Percentiles rank a stretch among this genome's conserved stretches.
Evolutionary conservation across 148 eudicot species (phyloP).

Genomic region (Cornus kousa): DNA sequence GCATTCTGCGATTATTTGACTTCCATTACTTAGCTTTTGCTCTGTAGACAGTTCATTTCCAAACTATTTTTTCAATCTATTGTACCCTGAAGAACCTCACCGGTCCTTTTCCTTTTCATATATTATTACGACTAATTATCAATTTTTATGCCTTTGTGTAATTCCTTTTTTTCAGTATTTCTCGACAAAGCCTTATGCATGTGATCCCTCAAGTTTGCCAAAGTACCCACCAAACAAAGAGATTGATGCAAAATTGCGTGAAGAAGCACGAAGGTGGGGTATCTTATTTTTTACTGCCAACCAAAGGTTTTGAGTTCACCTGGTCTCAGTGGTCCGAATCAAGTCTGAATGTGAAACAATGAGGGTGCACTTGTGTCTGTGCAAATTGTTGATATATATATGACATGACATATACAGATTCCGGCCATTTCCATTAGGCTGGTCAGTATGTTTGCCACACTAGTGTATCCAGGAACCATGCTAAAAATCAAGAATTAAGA

Average conservation of each 20-base stretch:
- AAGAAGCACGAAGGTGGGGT: constrained; percentile 58
- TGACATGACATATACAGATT: no score
- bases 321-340: no score
- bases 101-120: not conserved
- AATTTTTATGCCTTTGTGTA: not conserved
- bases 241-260: constrained; percentile 74
- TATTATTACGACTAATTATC: not conserved
- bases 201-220: constrained; percentile 84
- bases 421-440: no score
- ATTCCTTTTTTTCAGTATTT: constrained; percentile 47
- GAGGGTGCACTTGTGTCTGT: no score
- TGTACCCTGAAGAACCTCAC: not conserved
- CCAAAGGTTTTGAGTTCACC: not conserved
- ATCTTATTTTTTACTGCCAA: constrained; percentile 5
- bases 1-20: not conserved
- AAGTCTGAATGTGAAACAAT: no score
- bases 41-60: constrained; percentile 6
- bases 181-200: constrained; percentile 71
- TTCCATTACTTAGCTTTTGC: not conserved
- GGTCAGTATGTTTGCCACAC: no score
- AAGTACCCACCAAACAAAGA: constrained; percentile 85
- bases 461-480: not conserved
- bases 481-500: no score
- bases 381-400: no score
- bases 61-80: not conserved